phyloP scores from a whole-genome alignment of 2,329 filamentous ascomycete species.

The Aspergillus oerlinghausenensis region DNA sequence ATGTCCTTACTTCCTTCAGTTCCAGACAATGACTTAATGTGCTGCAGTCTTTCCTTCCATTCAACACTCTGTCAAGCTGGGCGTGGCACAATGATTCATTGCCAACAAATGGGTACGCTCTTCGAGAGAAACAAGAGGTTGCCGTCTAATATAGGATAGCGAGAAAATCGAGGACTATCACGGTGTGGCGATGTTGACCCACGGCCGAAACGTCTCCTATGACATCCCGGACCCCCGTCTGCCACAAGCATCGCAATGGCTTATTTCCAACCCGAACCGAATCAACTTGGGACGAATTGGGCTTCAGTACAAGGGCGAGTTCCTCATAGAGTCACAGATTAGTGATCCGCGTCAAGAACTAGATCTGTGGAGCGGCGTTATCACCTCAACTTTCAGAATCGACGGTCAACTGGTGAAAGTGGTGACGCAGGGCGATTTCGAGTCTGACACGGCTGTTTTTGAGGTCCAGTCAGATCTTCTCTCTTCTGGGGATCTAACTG shows the following conservation, averaged over 20 bases:
- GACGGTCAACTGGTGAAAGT: slow-evolving; percentile 5
- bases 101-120: slow-evolving; percentile 6
- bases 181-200: slow-evolving; percentile 6
- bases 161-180: slow-evolving; percentile 8
- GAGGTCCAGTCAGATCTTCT: slow-evolving; percentile 3
- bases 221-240: slow-evolving; percentile 11
- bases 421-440: slow-evolving; percentile 9
- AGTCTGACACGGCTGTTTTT: slow-evolving; percentile 6
- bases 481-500: slow-evolving; percentile 2
- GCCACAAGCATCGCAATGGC: slow-evolving; percentile 11
- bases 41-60: slow-evolving; percentile 8
- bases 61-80: slow-evolving; percentile 14
- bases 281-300: slow-evolving; percentile 14
- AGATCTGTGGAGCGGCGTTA: slow-evolving; percentile 11
- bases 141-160: background rate
- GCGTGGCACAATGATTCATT: slow-evolving; percentile 14
- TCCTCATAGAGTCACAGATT: background rate
- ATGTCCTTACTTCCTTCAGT: background rate
- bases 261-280: slow-evolving; percentile 12
- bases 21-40: background rate
- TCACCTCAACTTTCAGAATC: slow-evolving; percentile 8
- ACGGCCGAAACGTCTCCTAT: slow-evolving; percentile 12
- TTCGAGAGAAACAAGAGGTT: background rate
- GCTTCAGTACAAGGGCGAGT: slow-evolving; percentile 3
- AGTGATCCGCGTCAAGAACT: slow-evolving; percentile 6